phyloP scores from a whole-genome alignment of 1,284 basidiomycete species.

The Cryptococcus sp. region DNA sequence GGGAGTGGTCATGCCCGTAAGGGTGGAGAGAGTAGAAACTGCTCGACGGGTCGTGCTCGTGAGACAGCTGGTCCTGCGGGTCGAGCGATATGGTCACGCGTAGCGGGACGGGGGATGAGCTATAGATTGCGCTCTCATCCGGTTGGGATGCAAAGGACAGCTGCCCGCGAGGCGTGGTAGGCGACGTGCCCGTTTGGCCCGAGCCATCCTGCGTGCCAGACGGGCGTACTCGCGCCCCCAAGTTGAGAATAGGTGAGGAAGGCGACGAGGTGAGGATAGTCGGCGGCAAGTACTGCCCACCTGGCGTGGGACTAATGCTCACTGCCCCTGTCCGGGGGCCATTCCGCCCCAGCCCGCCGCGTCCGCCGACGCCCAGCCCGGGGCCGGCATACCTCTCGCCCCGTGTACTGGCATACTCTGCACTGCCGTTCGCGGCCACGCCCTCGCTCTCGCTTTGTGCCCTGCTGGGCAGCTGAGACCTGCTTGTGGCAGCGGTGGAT shows the following conservation, averaged over 20 bases:
- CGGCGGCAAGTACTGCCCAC: conserved; percentile 4
- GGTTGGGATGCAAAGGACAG: conserved; percentile 5
- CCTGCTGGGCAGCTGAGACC: conserved; percentile 23
- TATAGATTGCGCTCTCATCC: not conserved
- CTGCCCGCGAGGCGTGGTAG: conserved; percentile 29
- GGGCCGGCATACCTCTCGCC: conserved; percentile 9
- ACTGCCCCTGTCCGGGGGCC: conserved; percentile 23
- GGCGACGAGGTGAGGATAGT: conserved; percentile 16
- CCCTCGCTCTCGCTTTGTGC: conserved; percentile 8
- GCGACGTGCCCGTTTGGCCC: conserved; percentile 5
- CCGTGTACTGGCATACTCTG: not conserved
- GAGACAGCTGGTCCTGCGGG: conserved; percentile 5
- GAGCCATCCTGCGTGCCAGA: not conserved
- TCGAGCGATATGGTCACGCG: conserved; percentile 22
- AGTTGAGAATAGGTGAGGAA: conserved; percentile 6
- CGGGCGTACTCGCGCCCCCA: not conserved
- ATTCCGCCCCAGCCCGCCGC: conserved; percentile 34
- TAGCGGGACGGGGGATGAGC: conserved; percentile 6
- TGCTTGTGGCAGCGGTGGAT: conserved; percentile 41
- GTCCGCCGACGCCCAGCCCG: conserved; percentile 20
- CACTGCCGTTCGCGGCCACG: conserved; percentile 1
- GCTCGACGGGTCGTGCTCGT: conserved; percentile 2
- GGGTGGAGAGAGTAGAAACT: not conserved
- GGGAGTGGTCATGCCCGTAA: conserved; percentile 3
- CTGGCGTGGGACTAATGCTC: not conserved